Conservation (phyloP, 768 basidiomycete species). For the Symmetrospora coprosmae region DNA sequence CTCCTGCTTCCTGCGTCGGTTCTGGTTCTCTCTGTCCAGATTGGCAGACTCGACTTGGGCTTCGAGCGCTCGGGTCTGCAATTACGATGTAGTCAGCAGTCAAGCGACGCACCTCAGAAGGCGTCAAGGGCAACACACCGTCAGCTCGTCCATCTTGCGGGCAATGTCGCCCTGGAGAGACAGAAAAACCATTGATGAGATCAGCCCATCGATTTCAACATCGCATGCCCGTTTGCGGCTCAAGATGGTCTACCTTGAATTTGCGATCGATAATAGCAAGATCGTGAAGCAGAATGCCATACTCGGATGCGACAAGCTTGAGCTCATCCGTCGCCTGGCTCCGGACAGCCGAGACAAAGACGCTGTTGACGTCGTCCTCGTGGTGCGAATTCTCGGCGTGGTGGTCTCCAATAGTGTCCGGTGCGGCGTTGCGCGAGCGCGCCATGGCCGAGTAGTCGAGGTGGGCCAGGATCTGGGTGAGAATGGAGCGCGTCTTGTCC, state of each 20-base stretch:
- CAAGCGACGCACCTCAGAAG: too few relatives aligned
- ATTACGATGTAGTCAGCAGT: too few relatives aligned
- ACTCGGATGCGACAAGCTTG: slow-evolving; percentile 64
- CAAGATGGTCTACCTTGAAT: too few relatives aligned
- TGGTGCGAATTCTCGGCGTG: slow-evolving; percentile 45
- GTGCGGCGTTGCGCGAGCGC: slow-evolving; percentile 46
- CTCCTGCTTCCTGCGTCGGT: slow-evolving; percentile 72
- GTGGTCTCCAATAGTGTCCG: slow-evolving; percentile 56
- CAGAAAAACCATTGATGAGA: too few relatives aligned
- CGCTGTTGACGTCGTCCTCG: slow-evolving; percentile 52
- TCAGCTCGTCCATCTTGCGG: too few relatives aligned
- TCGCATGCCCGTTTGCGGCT: too few relatives aligned
- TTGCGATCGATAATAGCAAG: slow-evolving; percentile 76
- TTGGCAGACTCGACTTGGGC: slow-evolving; percentile 70
- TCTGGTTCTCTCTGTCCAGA: slow-evolving; percentile 44
- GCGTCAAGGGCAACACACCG: too few relatives aligned
- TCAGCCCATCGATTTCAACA: too few relatives aligned
- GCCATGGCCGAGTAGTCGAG: slow-evolving; percentile 32
- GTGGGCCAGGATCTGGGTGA: slow-evolving; percentile 74
- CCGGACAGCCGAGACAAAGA: slow-evolving; percentile 66
- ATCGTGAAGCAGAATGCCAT: slow-evolving; percentile 69
- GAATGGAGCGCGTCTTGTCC: slow-evolving; percentile 73
- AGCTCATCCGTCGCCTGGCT: slow-evolving; percentile 78
- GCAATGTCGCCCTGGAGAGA: too few relatives aligned
- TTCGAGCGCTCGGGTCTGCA: slow-evolving; percentile 64